Conservation (phyloP, 768 basidiomycete species). For the Pleurotus platypus region DNA sequence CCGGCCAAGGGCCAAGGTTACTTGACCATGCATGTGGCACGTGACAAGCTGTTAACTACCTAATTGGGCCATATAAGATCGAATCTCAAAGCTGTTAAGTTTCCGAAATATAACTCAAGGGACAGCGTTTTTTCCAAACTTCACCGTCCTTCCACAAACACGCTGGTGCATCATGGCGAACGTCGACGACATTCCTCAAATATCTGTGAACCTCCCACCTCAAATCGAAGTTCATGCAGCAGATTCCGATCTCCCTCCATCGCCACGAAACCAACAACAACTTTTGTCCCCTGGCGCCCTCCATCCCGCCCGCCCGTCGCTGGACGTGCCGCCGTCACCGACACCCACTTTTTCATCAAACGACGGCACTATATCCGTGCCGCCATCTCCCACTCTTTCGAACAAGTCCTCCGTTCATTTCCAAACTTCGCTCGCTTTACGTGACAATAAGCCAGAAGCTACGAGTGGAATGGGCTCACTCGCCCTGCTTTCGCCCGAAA, state of each 20-base stretch:
- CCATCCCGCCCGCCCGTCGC: constrained; percentile 21
- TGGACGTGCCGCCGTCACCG: constrained; percentile 22
- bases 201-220: constrained; percentile 1
- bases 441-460: constrained; percentile 67
- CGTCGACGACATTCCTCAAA: constrained; percentile 3
- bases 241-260: neutral
- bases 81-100: too few relatives aligned
- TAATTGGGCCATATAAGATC: too few relatives aligned
- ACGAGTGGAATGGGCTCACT: constrained; percentile 49
- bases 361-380: constrained; percentile 37
- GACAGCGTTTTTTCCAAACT: too few relatives aligned
- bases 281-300: neutral
- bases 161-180: neutral
- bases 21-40: too few relatives aligned
- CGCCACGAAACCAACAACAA: constrained; percentile 5
- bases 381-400: constrained; percentile 78
- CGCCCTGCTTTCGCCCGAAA: constrained; percentile 39
- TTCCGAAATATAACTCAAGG: too few relatives aligned
- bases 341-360: constrained; percentile 26
- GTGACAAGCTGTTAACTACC: too few relatives aligned
- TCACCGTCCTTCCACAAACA: too few relatives aligned
- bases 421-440: constrained; percentile 49
- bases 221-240: constrained; percentile 7
- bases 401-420: constrained; percentile 62
- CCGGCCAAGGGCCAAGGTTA: too few relatives aligned